phyloP scores from a whole-genome alignment of 805 yeast species.

The Schizosaccharomyces japonicus region DNA sequence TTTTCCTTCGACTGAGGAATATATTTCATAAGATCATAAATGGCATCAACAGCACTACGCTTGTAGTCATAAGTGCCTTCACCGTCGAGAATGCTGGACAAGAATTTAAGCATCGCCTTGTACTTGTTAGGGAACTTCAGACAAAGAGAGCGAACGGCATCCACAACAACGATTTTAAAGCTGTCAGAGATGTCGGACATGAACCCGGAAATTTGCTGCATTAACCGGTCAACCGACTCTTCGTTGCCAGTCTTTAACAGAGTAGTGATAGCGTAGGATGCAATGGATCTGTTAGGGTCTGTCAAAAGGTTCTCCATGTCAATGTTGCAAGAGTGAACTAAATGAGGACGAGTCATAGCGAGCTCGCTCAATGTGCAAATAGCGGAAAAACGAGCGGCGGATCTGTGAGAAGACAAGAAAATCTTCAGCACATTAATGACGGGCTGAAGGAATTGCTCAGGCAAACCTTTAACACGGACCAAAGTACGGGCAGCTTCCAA shows the following conservation, averaged over 20 bases:
- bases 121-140: conserved; percentile 82
- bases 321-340: conserved; percentile 44
- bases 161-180: conserved; percentile 80
- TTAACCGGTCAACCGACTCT: conserved; percentile 67
- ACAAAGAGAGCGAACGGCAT: conserved; percentile 78
- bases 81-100: conserved; percentile 63
- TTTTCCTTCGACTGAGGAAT: conserved; percentile 62
- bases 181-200: conserved; percentile 91
- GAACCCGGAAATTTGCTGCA: conserved; percentile 63
- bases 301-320: conserved; percentile 72
- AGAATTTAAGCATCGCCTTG: conserved; percentile 54
- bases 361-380: conserved; percentile 69
- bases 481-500: conserved; percentile 74
- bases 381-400: conserved; percentile 78
- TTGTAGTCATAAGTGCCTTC: conserved; percentile 79
- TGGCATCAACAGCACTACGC: conserved; percentile 70
- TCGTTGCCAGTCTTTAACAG: conserved; percentile 84
- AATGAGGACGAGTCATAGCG: conserved; percentile 58
- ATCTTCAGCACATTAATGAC: conserved; percentile 56
- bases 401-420: conserved; percentile 66
- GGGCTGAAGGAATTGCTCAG: conserved; percentile 39
- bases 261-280: conserved; percentile 92
- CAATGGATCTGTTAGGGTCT: conserved; percentile 73
- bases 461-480: conserved; percentile 29
- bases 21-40: conserved; percentile 71